These are phyloP conservation scores for Agaricales sp. DNA, from an alignment of 1,284 basidiomycete species.

Conservation along the genomic window DNA sequence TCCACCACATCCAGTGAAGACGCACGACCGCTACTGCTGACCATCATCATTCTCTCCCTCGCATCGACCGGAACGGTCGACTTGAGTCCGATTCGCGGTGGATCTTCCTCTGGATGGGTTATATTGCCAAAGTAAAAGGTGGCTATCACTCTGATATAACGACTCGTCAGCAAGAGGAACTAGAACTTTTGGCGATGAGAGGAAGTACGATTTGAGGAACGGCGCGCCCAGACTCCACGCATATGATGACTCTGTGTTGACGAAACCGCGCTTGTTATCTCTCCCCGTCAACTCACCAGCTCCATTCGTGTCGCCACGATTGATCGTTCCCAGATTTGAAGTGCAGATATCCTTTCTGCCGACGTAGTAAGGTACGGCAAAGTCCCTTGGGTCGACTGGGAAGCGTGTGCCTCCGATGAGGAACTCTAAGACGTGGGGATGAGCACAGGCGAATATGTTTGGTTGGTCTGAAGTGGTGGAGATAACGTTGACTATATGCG, in stretches of 20 bases:
- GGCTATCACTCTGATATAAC: constrained; percentile 32
- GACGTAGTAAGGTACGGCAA: background rate
- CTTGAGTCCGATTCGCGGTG: constrained; percentile 58
- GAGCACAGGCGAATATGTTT: background rate
- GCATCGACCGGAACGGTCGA: constrained; percentile 55
- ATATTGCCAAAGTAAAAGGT: constrained; percentile 60
- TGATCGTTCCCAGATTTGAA: background rate
- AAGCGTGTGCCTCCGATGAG: background rate
- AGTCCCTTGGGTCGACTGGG: constrained; percentile 1
- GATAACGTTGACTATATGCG: background rate
- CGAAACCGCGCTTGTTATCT: background rate
- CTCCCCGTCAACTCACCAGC: background rate
- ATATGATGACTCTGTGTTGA: constrained; percentile 22
- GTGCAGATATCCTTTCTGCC: background rate
- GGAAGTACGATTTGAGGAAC: constrained; percentile 38
- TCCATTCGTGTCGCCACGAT: background rate
- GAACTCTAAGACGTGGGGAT: background rate
- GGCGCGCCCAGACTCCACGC: constrained; percentile 47
- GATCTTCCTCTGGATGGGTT: constrained; percentile 49
- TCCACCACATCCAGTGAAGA: too few species aligned
- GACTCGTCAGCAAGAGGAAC: constrained; percentile 1
- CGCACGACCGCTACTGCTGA: too few species aligned
- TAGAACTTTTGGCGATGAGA: constrained; percentile 1
- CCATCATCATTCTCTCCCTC: constrained; percentile 24
- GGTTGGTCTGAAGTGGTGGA: background rate